Evolutionary conservation across 176 grass and related monocot genomes (phyloP).

Genomic region (Thalia dealbata): DNA sequence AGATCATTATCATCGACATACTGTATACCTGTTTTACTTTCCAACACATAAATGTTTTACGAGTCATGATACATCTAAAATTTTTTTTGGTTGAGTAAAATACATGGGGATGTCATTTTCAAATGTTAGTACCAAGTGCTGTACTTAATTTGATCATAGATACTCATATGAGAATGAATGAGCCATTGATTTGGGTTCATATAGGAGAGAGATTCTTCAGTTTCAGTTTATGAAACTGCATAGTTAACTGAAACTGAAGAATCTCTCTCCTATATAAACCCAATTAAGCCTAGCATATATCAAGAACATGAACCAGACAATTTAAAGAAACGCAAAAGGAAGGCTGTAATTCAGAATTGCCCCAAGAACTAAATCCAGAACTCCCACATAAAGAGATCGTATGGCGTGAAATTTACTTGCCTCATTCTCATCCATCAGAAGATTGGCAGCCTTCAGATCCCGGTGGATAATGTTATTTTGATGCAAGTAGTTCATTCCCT

Average conservation of each 20-base stretch:
- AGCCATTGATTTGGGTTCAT: not conserved
- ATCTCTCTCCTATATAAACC: not conserved
- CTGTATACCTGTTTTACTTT: too few species aligned
- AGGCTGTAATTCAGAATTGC: not conserved
- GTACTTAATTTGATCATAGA: not conserved
- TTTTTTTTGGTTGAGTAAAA: not conserved
- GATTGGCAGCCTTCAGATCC: slow-evolving; percentile 96
- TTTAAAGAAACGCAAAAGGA: not conserved
- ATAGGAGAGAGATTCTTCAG: not conserved
- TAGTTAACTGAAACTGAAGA: too few species aligned
- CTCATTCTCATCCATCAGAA: slow-evolving; percentile 98
- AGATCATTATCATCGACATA: too few species aligned
- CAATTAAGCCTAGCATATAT: not conserved
- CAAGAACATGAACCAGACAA: not conserved
- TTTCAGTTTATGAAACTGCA: too few species aligned
- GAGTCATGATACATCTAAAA: not conserved
- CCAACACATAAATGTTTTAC: too few species aligned
- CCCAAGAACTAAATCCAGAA: not conserved
- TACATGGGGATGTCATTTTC: not conserved
- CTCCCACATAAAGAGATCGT: not conserved
- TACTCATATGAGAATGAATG: not conserved
- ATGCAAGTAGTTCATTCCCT: slow-evolving; percentile 99
- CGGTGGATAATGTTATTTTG: slow-evolving; percentile 99
- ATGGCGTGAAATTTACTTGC: slow-evolving; percentile 37
- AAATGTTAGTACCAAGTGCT: not conserved